Evolutionary conservation across 2,329 filamentous ascomycete genomes (phyloP).

Genomic region (Aspergillus quadricinctus): DNA sequence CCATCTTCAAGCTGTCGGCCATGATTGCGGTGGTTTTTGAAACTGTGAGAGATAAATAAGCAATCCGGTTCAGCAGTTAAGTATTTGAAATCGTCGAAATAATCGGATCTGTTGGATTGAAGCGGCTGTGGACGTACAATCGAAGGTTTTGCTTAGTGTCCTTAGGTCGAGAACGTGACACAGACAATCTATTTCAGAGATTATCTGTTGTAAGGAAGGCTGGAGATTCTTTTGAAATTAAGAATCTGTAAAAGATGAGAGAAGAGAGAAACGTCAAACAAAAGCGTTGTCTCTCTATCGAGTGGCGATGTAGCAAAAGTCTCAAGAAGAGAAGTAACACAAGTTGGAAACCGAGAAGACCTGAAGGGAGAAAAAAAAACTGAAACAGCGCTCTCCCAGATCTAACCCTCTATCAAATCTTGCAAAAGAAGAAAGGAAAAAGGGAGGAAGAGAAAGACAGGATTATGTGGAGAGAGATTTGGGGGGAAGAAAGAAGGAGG

Average conservation of each 20-base stretch:
- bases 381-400: constrained; percentile 20
- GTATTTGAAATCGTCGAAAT: constrained; percentile 8
- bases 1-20: constrained; percentile 40
- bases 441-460: constrained; percentile 7
- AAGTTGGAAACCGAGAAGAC: constrained; percentile 20
- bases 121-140: neutral
- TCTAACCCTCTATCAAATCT: constrained; percentile 23
- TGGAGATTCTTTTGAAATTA: constrained; percentile 14
- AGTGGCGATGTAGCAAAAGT: constrained; percentile 16
- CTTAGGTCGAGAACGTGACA: neutral
- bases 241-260: constrained; percentile 12
- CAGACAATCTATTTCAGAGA: neutral
- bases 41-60: constrained; percentile 2
- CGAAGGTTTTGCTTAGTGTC: neutral
- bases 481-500: constrained; percentile 10
- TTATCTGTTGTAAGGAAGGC: constrained; percentile 2
- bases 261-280: constrained; percentile 22
- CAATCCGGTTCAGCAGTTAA: constrained; percentile 12
- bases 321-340: constrained; percentile 3
- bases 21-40: constrained; percentile 27
- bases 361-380: constrained; percentile 20
- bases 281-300: constrained; percentile 15
- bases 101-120: neutral
- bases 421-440: constrained; percentile 18
- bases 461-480: neutral